Evolutionary conservation across 2,329 filamentous ascomycete genomes (phyloP), one percentile per base, ranked within the genome.

Genomic region (Botrytis byssoidea): DNA sequence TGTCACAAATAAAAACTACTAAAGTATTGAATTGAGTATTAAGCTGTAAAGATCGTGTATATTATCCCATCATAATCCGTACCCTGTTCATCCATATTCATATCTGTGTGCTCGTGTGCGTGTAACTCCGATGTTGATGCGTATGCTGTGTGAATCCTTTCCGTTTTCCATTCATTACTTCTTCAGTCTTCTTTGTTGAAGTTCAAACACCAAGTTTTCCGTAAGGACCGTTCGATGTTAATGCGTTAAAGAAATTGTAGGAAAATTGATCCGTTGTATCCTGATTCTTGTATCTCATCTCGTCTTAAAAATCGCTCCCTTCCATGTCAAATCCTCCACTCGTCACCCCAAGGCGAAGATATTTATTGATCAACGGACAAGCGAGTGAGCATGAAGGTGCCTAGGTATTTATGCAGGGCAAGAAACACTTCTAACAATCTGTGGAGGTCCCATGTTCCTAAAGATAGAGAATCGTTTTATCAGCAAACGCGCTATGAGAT

Each of bases 401-500:
- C 55, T 32, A 22, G 32, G 55, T 16, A 20, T 60, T 37, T 70
- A 71, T 22, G 65, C 51, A 35, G 74, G 70, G 60, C 77, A 78
- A 20, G 35, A 66, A 46, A 79, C 75, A 66, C 71, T 75, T 9
- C 57, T 75, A 32, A 79, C 76, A 14, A 77, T 79, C 65, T 79
- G 78, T 25, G 78, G 78, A 12, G 78, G 78, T 32, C 78, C 78
- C 37, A 78, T 71, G 59, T 76, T 75, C 78, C 51, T 57, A 57
- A 7, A 29, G n/a, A 57, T 29, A 7, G 51, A 29, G 8, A 18
- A 29, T 3, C 9, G 4, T 16, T 2, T 16, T 12, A 57, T 57
- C 3, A 57, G 51, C 9, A 29, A 57, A 57, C 6, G 51, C 18
- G 14, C 3, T 18, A 16, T 18, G 14, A 57, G 6, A 4, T 29